Evolutionary conservation across 345 rosid species (phyloP).

Genomic region (Psidium guajava): DNA sequence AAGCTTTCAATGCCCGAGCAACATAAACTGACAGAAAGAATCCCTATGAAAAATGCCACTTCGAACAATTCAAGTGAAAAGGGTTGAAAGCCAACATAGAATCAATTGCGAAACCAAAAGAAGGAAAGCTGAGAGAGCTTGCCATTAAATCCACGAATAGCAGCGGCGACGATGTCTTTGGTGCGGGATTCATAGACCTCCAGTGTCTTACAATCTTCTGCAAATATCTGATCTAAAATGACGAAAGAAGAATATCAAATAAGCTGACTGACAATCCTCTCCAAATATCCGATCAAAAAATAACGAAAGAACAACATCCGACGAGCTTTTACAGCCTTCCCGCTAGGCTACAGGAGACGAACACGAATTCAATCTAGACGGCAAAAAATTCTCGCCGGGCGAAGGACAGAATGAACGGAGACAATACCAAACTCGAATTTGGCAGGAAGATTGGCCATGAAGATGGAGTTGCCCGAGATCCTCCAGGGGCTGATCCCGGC

Average conservation of each 20-base stretch:
- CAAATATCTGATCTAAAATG: slow-evolving; percentile 48
- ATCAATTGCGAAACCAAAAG: background rate
- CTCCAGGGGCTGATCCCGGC: slow-evolving; percentile 76
- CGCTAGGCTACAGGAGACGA: background rate
- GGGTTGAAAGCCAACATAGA: background rate
- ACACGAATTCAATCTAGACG: background rate
- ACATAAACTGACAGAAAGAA: background rate
- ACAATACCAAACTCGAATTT: slow-evolving; percentile 61
- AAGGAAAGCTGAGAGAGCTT: background rate
- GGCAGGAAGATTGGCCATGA: slow-evolving; percentile 37
- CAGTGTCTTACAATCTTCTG: slow-evolving; percentile 49
- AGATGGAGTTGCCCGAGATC: slow-evolving; percentile 56
- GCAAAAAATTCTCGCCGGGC: no score
- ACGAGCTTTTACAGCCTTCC: background rate
- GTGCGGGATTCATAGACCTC: slow-evolving; percentile 73
- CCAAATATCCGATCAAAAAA: slow-evolving; percentile 40
- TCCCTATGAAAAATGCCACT: background rate
- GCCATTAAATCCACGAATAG: slow-evolving; percentile 94
- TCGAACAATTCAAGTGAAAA: background rate
- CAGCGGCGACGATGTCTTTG: slow-evolving; percentile 62
- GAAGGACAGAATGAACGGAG: background rate
- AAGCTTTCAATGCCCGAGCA: background rate
- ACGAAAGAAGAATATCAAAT: background rate
- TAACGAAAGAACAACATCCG: background rate
- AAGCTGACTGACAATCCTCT: slow-evolving; percentile 40